Evolutionary conservation across 345 rosid species (phyloP), one percentile per base, ranked within the genome.

Genomic region (Anacardium occidentale): DNA sequence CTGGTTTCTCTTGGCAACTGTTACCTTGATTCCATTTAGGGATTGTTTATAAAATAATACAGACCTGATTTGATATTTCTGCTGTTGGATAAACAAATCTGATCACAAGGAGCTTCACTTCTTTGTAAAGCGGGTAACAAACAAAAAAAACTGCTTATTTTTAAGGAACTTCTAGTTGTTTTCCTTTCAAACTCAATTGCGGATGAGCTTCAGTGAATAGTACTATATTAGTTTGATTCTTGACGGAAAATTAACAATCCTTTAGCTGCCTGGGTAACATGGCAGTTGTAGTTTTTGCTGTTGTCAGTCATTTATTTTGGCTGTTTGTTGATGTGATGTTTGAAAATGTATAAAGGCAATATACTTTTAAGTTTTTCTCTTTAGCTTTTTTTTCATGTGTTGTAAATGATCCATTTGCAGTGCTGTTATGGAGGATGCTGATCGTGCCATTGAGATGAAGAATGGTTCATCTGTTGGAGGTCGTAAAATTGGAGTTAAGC

Each of bases 361-460:
- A 9, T 56, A 42, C 68, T 63, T 34, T 24, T 1, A 15, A n/a
- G 60, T 14, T 9, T 37, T 58, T 53, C 32, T 59, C 37, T 10
- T 21, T 20, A 51, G 5, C 60, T n/a, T 6, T 47, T 59, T 57
- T 44, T 22, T 52, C 14, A 59, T 72, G 70, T 37, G 10, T 58
- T 72, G 42, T 57, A 63, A 51, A 7, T 75, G 51, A 45, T 62
- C 11, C 25, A 63, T 75, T 34, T 79, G 17, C 66, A 94, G 97
- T 85, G 98, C 97, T 78, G 87, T 92, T 78, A 77, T 80, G 1
- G 98, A 94, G 58, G 98, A 94, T 74, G 98, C 91, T 57, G 85
- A 83, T 61, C 85, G 91, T 71, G 88, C 98, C 42, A 86, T 90
- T 60, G 96, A 94, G 82, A 75, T 83, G 54, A 94, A 89, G 77